Base-by-base conservation (phyloP, 2,329 filamentous ascomycete genomes). In the Pestalotiopsis sp. region DNA sequence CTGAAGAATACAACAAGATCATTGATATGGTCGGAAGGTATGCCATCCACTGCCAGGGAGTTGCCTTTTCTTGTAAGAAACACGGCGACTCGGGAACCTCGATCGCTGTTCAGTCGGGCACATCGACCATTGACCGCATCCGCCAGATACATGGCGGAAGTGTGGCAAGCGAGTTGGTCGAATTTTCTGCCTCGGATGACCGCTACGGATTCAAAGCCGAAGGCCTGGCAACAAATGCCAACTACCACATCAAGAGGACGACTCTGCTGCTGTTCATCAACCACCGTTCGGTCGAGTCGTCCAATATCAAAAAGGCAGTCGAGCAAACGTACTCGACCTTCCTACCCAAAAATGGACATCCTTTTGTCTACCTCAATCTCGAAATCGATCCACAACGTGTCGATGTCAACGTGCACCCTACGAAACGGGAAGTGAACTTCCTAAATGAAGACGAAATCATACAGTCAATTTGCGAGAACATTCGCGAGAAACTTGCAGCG, bases 1-100 rank as follows among this genome's bases (percentile, higher is more conserved):
- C 94, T 49, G 96, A 99, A 77, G 97, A 99, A 78, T 98, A 97
- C 83, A 94, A 97, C 76, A 99, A 98, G 82, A 98, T 99, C 68
- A 90, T 98, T 31, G 96, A 99, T 78, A 90, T 98, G 78, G 92
- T 98, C 9, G 94, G 96, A 14, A 91, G 93, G 58, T 98, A 99
- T 81, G 93, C 96, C 36, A 89, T 99, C 11, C 96, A 99, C 79
- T 98, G 95, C 78, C 84, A 89, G 67, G 91, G 92, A n/a, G 94
- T 99, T 13, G 93, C 93, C 1, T 98, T 99, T 79, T 95, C 94
- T 3, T 98, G 96, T 83, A 98, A 98, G 79, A 99, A 98, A 80
- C 91, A 96, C 72, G 95, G 95, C 67, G 96, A 98, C 74, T 90
- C 93, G 4, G 92, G 92, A 6, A 91, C 91, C 31, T 94, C 92